A percentile compares a stretch with the other conserved stretches of the same genome.
phyloP scores from a whole-genome alignment of 1,284 basidiomycete genomes.

The Cystobasidiaceae sp. region DNA sequence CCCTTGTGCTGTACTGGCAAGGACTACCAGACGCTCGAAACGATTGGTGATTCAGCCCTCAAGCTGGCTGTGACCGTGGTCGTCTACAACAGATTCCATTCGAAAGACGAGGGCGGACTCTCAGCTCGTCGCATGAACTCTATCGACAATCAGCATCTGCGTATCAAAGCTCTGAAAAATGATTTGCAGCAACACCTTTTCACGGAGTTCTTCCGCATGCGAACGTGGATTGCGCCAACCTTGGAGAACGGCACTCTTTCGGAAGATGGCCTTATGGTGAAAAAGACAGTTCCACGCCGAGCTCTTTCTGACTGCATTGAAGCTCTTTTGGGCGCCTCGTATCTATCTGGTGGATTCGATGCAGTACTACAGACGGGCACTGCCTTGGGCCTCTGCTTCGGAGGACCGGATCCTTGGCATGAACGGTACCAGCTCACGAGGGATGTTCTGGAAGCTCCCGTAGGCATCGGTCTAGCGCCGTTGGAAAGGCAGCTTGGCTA shows the following conservation, averaged over 20 bases:
- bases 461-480: slow-evolving; percentile 47
- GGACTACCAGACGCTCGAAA: slow-evolving; percentile 77
- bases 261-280: slow-evolving; percentile 44
- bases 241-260: slow-evolving; percentile 46
- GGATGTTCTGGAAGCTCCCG: slow-evolving; percentile 34
- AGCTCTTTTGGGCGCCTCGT: slow-evolving; percentile 68
- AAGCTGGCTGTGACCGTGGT: slow-evolving; percentile 69
- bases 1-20: slow-evolving; percentile 51
- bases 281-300: slow-evolving; percentile 56
- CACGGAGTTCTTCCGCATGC: slow-evolving; percentile 53
- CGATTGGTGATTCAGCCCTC: slow-evolving; percentile 73
- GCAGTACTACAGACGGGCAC: slow-evolving; percentile 61
- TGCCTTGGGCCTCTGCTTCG: slow-evolving; percentile 63
- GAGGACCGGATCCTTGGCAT: slow-evolving; percentile 20
- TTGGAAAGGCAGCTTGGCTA: slow-evolving; percentile 66
- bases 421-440: slow-evolving; percentile 17
- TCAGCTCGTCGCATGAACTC: slow-evolving; percentile 58
- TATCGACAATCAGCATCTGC: slow-evolving; percentile 48
- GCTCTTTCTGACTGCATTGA: slow-evolving; percentile 81
- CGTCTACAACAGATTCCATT: slow-evolving; percentile 63
- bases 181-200: slow-evolving; percentile 61
- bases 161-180: slow-evolving; percentile 60
- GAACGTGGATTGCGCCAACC: slow-evolving; percentile 57
- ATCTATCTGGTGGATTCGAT: slow-evolving; percentile 61
- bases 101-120: slow-evolving; percentile 74